Evolutionary conservation across 352 stramenopile species (phyloP).

Genomic region (Blastocystis hominis): DNA sequence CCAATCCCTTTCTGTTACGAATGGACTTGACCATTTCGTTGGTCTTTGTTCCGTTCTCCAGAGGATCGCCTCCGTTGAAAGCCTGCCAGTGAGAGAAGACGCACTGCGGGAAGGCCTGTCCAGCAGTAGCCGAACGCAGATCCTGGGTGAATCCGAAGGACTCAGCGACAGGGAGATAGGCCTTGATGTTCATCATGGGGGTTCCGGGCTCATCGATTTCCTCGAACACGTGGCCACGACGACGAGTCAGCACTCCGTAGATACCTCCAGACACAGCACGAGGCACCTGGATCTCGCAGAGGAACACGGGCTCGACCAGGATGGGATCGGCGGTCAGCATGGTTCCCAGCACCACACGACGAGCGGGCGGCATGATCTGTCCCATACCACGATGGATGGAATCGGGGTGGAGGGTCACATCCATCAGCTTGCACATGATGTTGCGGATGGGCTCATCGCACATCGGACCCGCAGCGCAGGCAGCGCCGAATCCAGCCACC

Average conservation of each 20-base stretch:
- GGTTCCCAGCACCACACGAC: conserved; percentile 91
- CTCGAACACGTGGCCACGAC: conserved; percentile 94
- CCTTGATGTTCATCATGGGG: conserved; percentile 89
- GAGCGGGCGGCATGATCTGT: conserved; percentile 96
- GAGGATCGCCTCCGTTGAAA: conserved; percentile 79
- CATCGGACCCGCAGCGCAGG: conserved; percentile 88
- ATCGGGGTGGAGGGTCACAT: conserved; percentile 97
- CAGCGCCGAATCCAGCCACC: conserved; percentile 94
- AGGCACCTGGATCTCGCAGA: conserved; percentile 93
- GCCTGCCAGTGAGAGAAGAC: conserved; percentile 97
- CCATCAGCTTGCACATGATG: conserved; percentile 91
- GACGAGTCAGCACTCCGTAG: conserved; percentile 93
- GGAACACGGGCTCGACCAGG: conserved; percentile 94
- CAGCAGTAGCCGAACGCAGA: conserved; percentile 88
- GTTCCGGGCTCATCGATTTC: conserved; percentile 93
- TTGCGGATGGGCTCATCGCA: conserved; percentile 92
- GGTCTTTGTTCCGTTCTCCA: conserved; percentile 80
- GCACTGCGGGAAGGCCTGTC: conserved; percentile 98
- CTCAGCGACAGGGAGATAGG: conserved; percentile 97
- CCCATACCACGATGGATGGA: conserved; percentile 99
- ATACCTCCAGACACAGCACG: conserved; percentile 94
- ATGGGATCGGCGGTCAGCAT: conserved; percentile 83
- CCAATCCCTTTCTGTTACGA: conserved; percentile 91
- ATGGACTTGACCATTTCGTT: conserved; percentile 84
- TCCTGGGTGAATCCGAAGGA: conserved; percentile 98